These are phyloP conservation scores for Wallacemonas sp. DNA, from an alignment of 208 protist species.

Conservation along the genomic window DNA sequence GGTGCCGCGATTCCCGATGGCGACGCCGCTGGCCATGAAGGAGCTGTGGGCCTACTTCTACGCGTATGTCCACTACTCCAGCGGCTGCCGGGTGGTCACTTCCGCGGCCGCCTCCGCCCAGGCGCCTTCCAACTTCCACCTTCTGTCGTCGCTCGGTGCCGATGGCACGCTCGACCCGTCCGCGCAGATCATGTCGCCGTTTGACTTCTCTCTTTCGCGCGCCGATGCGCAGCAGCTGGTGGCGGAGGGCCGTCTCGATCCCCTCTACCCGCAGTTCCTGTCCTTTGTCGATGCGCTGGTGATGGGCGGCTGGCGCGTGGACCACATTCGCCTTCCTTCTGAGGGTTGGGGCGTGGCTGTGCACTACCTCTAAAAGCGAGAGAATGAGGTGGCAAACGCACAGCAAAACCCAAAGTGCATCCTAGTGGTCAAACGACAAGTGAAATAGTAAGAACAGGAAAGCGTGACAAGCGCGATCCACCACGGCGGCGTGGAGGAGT, in stretches of 20 bases:
- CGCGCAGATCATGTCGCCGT: neutral
- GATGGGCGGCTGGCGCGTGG: conserved; percentile 40
- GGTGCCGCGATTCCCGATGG: neutral
- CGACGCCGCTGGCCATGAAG: conserved; percentile 23
- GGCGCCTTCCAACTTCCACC: conserved; percentile 14
- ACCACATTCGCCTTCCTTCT: conserved; percentile 36
- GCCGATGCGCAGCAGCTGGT: neutral
- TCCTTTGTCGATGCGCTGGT: conserved; percentile 38
- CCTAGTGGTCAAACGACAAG: too few species aligned
- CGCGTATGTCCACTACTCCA: conserved; percentile 37
- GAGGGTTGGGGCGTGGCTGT: conserved; percentile 47
- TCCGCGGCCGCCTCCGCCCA: neutral
- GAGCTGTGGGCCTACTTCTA: conserved; percentile 72
- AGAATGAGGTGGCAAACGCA: neutral
- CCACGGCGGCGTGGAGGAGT: too few species aligned
- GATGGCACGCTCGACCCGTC: conserved; percentile 20
- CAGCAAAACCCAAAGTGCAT: neutral
- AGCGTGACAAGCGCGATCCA: too few species aligned
- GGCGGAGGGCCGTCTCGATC: neutral
- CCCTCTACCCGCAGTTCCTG: conserved; percentile 33
- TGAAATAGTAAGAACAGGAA: too few species aligned
- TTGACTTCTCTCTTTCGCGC: conserved; percentile 4
- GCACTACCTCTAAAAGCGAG: conserved; percentile 34
- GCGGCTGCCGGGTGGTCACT: neutral
- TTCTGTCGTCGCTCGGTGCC: conserved; percentile 36